Evolutionary conservation across 2,329 filamentous ascomycete species (phyloP), one percentile per base, ranked within the genome.

Genomic region (Fusarium dimerum): DNA sequence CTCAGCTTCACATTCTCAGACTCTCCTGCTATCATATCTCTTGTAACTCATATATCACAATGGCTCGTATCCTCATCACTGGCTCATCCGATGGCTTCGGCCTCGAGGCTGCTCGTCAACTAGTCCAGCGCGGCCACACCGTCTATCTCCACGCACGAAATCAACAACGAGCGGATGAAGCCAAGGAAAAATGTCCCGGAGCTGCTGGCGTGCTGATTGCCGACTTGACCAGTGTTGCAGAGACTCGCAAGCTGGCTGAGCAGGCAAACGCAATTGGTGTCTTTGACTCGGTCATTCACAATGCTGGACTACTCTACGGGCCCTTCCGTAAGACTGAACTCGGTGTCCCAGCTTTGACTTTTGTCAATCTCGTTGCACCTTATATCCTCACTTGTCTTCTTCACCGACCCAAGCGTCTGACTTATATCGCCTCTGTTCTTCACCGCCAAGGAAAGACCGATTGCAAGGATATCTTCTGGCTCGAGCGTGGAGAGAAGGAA

Each of bases 51-150:
- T 26, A 26, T 26, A 26, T 26, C 20, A 26, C 20, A 38, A 62
- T 64, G 62, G 59, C 48, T 17, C 61, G 60, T 17, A 57, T 64
- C 41, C 57, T 64, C 42, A 63, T 64, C 32, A 64, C 62, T 4
- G 62, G 62, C 6, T 63, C 62, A 26, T 56, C 58, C 20, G 62
- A 64, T n/a, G 62, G 62, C 40, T 57, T 64, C 34, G 62, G 61
- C 47, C 51, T 62, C 18, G 59, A 57, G 39, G 45, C 61, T 36
- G 61, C 62, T 34, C 59, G 59, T 18, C 61, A 62, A 32, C 61
- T 64, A 5, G 45, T 60, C 15, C 50, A 63, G 18, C 57, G 55
- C 17, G 57, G 55, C 17, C 55, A 64, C 43, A 49, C 51, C 12
- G 62, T 64, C 44, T 60, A 57, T 42, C 61, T 64, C 20, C 62